Evolutionary conservation across 208 protist species (phyloP), one percentile per base, ranked within the genome.

Genomic region (Angomonas ambiguus): DNA sequence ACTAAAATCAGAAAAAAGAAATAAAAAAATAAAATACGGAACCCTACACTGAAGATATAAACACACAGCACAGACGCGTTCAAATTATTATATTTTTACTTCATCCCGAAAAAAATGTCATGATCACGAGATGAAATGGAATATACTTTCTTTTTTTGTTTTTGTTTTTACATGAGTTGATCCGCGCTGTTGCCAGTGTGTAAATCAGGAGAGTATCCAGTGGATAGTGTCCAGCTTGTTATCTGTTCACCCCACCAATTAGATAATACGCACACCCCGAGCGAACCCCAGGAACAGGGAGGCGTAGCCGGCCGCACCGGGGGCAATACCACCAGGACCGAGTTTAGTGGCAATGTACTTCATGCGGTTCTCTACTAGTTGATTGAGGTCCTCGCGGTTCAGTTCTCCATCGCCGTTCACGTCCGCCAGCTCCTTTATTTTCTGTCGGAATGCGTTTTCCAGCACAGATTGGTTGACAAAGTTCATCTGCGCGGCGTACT

Each of bases 401-500:
- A 88, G 35, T 61, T 79, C 67, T 48, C 85, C 81, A 55, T 87
- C 77, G 11, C 75, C 72, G 70, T 86, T 82, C 11, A 82, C 72
- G 61, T 86, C 79, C 0, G 75, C 76, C 58, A 88, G 58, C 57
- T 84, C 58, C 49, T 70, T 67, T 55, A 84, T 53, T 69, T 84
- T 83, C n/a, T 49, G 16, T 63, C 76, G 74, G 69, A 88, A 84
- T 33, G 67, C 61, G 22, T 57, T 41, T 70, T 82, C 75, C 35
- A 84, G 65, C 24, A 73, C 48, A 28, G 74, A 60, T 62, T 76
- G 60, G 51, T 91, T 80, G 2, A 91, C 71, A 69, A 77, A 80
- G 59, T 84, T 87, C 69, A 76, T 60, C 75, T 91, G 81, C 20
- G 76, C 75, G 10, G 85, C 51, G 67, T 83, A 91, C 75, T 86